A percentile compares a stretch with the other conserved stretches of the same genome.
Evolutionary conservation across 768 basidiomycete genomes (phyloP).

Genomic region (Pisolithus sp.): DNA sequence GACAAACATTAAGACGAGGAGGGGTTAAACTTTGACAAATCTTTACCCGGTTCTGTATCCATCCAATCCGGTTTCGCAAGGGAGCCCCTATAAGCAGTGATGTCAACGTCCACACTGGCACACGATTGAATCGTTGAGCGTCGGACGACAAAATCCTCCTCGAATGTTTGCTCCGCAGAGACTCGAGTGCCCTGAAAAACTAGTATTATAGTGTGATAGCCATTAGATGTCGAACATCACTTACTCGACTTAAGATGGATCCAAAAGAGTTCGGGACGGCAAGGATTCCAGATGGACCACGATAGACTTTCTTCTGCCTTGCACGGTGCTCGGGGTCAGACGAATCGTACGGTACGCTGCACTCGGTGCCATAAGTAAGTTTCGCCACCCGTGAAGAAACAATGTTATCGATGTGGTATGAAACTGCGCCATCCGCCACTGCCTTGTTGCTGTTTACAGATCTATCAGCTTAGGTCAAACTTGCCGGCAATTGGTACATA

Average conservation of each 20-base stretch:
- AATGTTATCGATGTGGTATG: constrained; percentile 39
- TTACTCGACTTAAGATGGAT: constrained; percentile 38
- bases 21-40: neutral
- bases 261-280: constrained; percentile 37
- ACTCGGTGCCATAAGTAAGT: constrained; percentile 42
- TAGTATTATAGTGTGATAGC: neutral
- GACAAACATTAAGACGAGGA: neutral
- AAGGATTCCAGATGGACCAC: constrained; percentile 32
- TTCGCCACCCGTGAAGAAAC: constrained; percentile 44
- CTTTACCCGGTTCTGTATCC: constrained; percentile 28
- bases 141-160: constrained; percentile 29
- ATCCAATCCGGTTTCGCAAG: constrained; percentile 25
- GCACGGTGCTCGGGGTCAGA: constrained; percentile 35
- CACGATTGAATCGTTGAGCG: constrained; percentile 18
- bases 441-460: constrained; percentile 36
- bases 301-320: constrained; percentile 27
- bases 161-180: constrained; percentile 39
- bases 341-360: constrained; percentile 30
- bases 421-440: constrained; percentile 47
- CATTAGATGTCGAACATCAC: neutral
- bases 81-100: constrained; percentile 29
- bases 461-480: constrained; percentile 7
- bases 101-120: constrained; percentile 15
- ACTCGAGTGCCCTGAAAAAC: constrained; percentile 38
- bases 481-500: constrained; percentile 23